Percentiles rank a stretch among this genome's conserved stretches.
These are phyloP conservation scores for Murraya koenigii DNA, from an alignment of 345 rosid species.

Conservation along the genomic window DNA sequence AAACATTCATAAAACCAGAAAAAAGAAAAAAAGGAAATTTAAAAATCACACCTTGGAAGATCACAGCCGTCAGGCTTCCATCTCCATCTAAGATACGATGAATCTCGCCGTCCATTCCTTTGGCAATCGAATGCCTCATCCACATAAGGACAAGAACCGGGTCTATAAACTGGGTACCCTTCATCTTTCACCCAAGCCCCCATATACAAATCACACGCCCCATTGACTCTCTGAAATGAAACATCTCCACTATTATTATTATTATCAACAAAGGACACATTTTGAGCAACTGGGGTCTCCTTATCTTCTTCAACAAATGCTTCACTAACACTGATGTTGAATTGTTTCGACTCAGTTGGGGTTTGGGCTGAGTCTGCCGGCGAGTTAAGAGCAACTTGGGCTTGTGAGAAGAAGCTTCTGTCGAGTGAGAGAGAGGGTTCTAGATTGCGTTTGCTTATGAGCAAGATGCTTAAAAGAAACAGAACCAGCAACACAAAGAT, in stretches of 20 bases:
- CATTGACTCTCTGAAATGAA: slow-evolving; percentile 28
- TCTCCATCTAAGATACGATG: slow-evolving; percentile 68
- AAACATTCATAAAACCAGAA: not conserved
- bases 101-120: slow-evolving; percentile 69
- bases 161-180: slow-evolving; percentile 60
- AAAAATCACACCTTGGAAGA: slow-evolving; percentile 70
- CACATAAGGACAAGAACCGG: slow-evolving; percentile 87
- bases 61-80: slow-evolving; percentile 95
- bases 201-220: slow-evolving; percentile 62
- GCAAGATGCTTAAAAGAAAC: slow-evolving; percentile 47
- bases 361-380: slow-evolving; percentile 3
- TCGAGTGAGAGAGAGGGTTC: slow-evolving; percentile 46
- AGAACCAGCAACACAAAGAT: slow-evolving; percentile 35
- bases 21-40: too few relatives aligned
- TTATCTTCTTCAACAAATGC: too few relatives aligned
- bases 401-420: slow-evolving; percentile 31
- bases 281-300: not conserved
- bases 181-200: slow-evolving; percentile 82
- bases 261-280: slow-evolving; percentile 7
- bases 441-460: slow-evolving; percentile 49
- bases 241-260: not conserved
- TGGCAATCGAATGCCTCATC: slow-evolving; percentile 93
- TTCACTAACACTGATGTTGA: not conserved
- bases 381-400: slow-evolving; percentile 24
- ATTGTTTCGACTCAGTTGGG: too few relatives aligned